Percentiles rank a stretch among this genome's conserved stretches.
Evolutionary conservation across 768 basidiomycete genomes (phyloP).

Genomic region (Astraeus odoratus): DNA sequence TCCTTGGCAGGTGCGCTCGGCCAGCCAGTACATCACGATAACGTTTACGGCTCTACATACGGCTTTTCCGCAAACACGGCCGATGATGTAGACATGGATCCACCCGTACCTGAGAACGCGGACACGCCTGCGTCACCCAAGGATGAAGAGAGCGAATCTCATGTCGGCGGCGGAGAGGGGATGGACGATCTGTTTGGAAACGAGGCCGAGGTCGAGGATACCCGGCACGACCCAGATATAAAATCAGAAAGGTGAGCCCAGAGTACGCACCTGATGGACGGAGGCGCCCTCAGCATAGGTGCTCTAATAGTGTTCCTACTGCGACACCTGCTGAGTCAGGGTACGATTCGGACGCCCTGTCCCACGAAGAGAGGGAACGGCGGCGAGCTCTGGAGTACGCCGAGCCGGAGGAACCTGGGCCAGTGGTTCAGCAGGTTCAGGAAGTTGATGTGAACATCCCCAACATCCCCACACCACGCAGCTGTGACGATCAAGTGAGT

Average conservation of each 20-base stretch:
- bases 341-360: conserved; percentile 60
- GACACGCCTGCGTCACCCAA: conserved; percentile 9
- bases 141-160: conserved; percentile 13
- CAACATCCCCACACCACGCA: conserved; percentile 77
- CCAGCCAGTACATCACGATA: conserved; percentile 22
- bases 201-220: conserved; percentile 51
- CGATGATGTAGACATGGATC: conserved; percentile 40
- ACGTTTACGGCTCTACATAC: conserved; percentile 10
- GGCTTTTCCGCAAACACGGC: conserved; percentile 7
- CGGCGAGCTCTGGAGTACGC: conserved; percentile 74
- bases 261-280: conserved; percentile 5
- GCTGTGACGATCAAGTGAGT: conserved; percentile 76
- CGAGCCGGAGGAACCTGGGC: conserved; percentile 64
- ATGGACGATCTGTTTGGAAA: conserved; percentile 81
- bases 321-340: conserved; percentile 35
- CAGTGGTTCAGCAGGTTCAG: conserved; percentile 45
- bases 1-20: conserved; percentile 54
- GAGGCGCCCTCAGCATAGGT: conserved; percentile 13
- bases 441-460: conserved; percentile 77
- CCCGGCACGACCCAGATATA: conserved; percentile 26
- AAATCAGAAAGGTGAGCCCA: conserved; percentile 42
- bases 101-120: conserved; percentile 11
- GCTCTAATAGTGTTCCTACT: conserved; percentile 30
- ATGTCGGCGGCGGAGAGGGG: conserved; percentile 36
- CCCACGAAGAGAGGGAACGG: conserved; percentile 48